These are phyloP conservation scores for Cyclotella baltica DNA, from an alignment of 108 stramenopile genomes.

Conservation along the genomic window DNA sequence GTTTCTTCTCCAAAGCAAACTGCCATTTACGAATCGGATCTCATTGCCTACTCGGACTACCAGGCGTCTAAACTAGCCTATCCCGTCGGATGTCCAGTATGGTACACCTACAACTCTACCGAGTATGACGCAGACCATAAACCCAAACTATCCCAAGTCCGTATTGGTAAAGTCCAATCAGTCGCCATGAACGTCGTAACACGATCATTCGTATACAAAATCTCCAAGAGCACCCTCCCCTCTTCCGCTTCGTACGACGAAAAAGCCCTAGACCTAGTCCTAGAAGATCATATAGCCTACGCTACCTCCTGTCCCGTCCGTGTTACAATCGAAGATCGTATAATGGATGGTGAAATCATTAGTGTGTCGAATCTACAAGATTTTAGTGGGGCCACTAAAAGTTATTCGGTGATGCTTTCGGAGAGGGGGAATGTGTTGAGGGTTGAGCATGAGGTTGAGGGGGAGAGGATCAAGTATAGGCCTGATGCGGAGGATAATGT, in stretches of 20 bases:
- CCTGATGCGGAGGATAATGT: neutral
- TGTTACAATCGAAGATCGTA: neutral
- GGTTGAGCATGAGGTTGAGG: constrained; percentile 1
- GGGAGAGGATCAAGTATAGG: neutral
- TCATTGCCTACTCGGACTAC: constrained; percentile 5
- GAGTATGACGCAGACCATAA: neutral
- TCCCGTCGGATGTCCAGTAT: constrained; percentile 12
- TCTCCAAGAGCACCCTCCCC: neutral
- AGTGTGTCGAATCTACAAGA: neutral
- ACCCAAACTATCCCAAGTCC: neutral
- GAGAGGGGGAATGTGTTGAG: neutral
- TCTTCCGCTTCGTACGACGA: no score
- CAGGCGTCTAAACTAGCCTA: constrained; percentile 4
- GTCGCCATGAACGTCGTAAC: constrained; percentile 11
- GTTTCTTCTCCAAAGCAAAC: neutral
- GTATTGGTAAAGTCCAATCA: neutral
- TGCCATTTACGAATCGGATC: neutral
- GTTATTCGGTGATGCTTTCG: constrained; percentile 1
- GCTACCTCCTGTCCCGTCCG: constrained; percentile 5
- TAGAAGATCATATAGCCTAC: constrained; percentile 13
- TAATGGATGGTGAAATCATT: constrained; percentile 6
- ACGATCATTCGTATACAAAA: constrained; percentile 12
- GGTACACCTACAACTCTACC: constrained; percentile 5
- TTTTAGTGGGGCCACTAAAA: neutral
- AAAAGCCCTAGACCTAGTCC: neutral